phyloP scores from a whole-genome alignment of 805 yeast genomes.

The Wickerhamomyces bovis region DNA sequence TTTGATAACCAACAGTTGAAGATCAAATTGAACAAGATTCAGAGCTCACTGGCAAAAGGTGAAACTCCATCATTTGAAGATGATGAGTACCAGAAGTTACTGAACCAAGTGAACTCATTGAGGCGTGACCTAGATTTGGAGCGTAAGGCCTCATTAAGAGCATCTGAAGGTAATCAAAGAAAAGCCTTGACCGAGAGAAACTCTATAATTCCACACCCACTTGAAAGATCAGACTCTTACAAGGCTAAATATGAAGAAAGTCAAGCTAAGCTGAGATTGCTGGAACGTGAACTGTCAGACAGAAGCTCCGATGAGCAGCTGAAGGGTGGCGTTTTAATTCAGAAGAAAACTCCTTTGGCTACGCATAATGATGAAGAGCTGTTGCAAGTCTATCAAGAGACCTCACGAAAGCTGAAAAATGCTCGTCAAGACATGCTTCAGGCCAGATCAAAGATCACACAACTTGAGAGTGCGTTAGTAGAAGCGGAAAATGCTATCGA shows the following conservation, averaged over 20 bases:
- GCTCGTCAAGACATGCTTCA: slow-evolving; percentile 38
- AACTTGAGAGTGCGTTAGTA: slow-evolving; percentile 35
- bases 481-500: slow-evolving; percentile 27
- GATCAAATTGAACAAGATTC: slow-evolving; percentile 35
- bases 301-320: neutral
- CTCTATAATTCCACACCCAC: slow-evolving; percentile 16
- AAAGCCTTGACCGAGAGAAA: slow-evolving; percentile 25
- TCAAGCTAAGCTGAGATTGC: slow-evolving; percentile 35
- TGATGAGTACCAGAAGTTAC: slow-evolving; percentile 25
- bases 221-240: slow-evolving; percentile 23
- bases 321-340: neutral
- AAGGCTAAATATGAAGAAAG: slow-evolving; percentile 42
- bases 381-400: slow-evolving; percentile 44
- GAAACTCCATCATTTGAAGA: slow-evolving; percentile 23
- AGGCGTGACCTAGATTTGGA: slow-evolving; percentile 46
- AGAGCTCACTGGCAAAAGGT: slow-evolving; percentile 15
- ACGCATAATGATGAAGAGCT: slow-evolving; percentile 36
- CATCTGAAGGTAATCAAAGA: slow-evolving; percentile 34
- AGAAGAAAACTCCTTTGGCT: slow-evolving; percentile 1
- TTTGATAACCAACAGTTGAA: slow-evolving; percentile 48
- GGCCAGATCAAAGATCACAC: slow-evolving; percentile 36
- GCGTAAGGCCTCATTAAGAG: slow-evolving; percentile 40
- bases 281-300: slow-evolving; percentile 32
- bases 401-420: slow-evolving; percentile 36
- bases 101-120: slow-evolving; percentile 41